Evolutionary conservation across 768 basidiomycete genomes (phyloP), one percentile per base, ranked within the genome.

Genomic region (Auriscalpium vulgare): DNA sequence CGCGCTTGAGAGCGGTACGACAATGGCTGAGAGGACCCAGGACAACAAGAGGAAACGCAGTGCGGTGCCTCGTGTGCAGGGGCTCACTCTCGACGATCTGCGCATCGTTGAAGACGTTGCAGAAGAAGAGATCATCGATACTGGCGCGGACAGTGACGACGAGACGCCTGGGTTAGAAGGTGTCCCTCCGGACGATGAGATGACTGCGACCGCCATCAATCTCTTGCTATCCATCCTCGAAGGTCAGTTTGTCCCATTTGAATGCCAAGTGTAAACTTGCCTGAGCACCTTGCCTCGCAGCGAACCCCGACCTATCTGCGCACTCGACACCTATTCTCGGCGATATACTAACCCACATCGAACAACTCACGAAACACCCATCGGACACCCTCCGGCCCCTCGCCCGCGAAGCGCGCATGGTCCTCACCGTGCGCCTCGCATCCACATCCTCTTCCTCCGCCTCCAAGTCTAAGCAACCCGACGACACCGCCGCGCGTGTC

Each of bases 221-320:
- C 70, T 97, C 0, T 71, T 98, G 23, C 78, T 98, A 4, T 85
- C 94, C 1, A 78, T 91, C 37, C 76, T 97, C 34, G 93, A 95
- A 82, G 88, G 95, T 92, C 58, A 57, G 69, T 51, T 8, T 11
- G 3, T 6, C 34, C 53, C 35, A 43, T 38, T 29, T 19, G 23
- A 21, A 19, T 13, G 35, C 2, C 13, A 10, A 19, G 11, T 10
- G 10, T 29, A 10, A 14, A 52, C 57, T 4, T 35, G 13, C 48
- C 8, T n/a, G 16, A 23, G 21, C 50, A 56, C 16, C 53, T 36
- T 16, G 37, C 9, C 23, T 14, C 37, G 47, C 54, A 75, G 74
- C 70, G 5, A 84, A 90, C 60, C 77, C 79, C 37, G 75, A 77
- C 17, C 69, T 90, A 37, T 84, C 87, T 8, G 78, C 81, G 6